These are phyloP conservation scores for Panicum hallii DNA, from an alignment of 202 grass and related monocot species.

Conservation along the genomic window DNA sequence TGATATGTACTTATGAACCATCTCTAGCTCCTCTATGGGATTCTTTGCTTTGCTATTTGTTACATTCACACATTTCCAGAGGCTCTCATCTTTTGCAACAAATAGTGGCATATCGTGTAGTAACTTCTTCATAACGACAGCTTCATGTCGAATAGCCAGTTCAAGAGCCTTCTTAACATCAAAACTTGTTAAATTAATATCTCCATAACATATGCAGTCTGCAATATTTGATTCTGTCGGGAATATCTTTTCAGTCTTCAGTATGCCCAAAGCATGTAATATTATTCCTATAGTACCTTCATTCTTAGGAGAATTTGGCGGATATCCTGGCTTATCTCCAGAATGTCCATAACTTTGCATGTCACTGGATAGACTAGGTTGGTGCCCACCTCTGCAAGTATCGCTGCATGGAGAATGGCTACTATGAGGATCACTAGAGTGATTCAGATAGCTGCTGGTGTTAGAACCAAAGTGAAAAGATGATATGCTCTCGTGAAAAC, in stretches of 20 bases:
- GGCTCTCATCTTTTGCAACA: constrained; percentile 63
- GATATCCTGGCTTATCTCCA: constrained; percentile 43
- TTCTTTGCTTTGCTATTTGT: constrained; percentile 65
- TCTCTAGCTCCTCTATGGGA: constrained; percentile 47
- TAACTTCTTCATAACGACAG: constrained; percentile 73
- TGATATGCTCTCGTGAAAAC: constrained; percentile 28
- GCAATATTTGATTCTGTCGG: constrained; percentile 77
- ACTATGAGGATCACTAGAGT: constrained; percentile 48
- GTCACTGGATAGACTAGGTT: constrained; percentile 31
- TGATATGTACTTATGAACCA: constrained; percentile 59
- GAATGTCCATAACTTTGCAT: constrained; percentile 27
- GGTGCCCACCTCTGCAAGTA: constrained; percentile 39
- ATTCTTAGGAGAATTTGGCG: constrained; percentile 36
- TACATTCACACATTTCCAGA: constrained; percentile 88
- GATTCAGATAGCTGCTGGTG: constrained; percentile 42
- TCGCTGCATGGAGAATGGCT: constrained; percentile 41
- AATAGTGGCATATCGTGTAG: constrained; percentile 58
- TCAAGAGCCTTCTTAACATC: constrained; percentile 73
- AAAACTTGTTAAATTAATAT: constrained; percentile 59
- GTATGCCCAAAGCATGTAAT: constrained; percentile 54
- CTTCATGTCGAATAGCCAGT: constrained; percentile 49
- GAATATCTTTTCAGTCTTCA: constrained; percentile 70
- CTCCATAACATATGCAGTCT: constrained; percentile 74
- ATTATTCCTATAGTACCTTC: constrained; percentile 52
- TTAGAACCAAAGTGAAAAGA: constrained; percentile 44